Evolutionary conservation across 140 eudicot genomes (phyloP), one percentile per base, ranked within the genome.

Genomic region (Stevia rebaudiana): DNA sequence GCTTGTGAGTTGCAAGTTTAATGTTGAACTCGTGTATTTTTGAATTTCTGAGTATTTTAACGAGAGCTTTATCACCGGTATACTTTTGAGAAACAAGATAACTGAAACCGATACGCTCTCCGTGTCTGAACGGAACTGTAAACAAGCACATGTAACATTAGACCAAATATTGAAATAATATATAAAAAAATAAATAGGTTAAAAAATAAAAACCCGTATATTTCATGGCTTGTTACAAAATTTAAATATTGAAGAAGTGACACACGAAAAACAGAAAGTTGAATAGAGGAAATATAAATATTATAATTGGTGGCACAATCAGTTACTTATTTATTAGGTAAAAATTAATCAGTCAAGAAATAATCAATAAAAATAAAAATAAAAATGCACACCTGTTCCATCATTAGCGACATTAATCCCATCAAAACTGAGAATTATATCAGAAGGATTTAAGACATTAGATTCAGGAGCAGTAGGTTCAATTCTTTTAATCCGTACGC

Each of bases 401-500:
- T 85, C 94, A 82, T 85, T 82, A 74, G 94, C 86, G 48, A 85
- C 84, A 70, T 82, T 68, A 71, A 85, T 79, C 63, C 86, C 83
- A 67, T 82, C 88, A 70, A 82, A 85, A 69, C 88, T 85, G 23
- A 82, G 83, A 40, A 85, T 79, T 63, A 85, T 75, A 82, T 85
- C 94, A 66, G 81, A 76, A 15, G 85, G 78, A 59, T 53, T 80
- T 56, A 85, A 71, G 11, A 82, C 81, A 28, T 79, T 76, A 23
- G 83, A 85, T 36, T 81, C 94, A 2, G 94, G 83, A 76, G 94
- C 94, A 23, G 88, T 85, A 36, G 88, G 94, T 62, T 82, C 85
- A 35, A 85, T 76, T 74, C 88, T 78, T 79, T 83, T 79, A 11
- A 85, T 62, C 17, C 87, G 85, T 4, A 85, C 88, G 76, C 86